These are phyloP conservation scores for Backusella westeae DNA, from an alignment of 192 early-diverging fungal genomes.

Conservation along the genomic window DNA sequence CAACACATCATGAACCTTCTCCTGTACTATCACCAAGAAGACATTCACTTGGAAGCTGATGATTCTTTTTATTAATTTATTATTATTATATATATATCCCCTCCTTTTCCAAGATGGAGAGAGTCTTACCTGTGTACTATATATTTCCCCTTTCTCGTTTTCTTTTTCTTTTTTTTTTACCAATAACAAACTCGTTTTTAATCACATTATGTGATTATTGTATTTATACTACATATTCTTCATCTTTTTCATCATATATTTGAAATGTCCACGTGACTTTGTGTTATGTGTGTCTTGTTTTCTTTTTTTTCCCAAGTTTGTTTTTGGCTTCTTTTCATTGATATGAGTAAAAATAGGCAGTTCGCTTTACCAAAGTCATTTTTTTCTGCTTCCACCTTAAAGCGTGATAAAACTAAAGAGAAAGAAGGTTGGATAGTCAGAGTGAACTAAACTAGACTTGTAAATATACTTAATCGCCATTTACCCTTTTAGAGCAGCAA, in stretches of 20 bases:
- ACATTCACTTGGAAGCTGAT: neutral
- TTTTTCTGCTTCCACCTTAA: neutral
- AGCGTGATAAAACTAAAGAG: neutral
- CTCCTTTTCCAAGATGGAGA: neutral
- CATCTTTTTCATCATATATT: too few relatives aligned
- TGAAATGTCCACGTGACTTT: neutral
- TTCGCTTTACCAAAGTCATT: neutral
- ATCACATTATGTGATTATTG: neutral
- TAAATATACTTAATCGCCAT: neutral
- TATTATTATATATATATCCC: neutral
- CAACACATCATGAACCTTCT: neutral
- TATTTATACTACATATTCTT: neutral
- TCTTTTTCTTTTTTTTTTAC: neutral
- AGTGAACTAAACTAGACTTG: neutral
- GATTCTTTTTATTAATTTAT: neutral
- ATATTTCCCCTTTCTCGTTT: neutral
- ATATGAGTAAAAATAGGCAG: constrained; percentile 1
- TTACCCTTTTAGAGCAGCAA: too few relatives aligned
- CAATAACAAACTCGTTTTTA: neutral
- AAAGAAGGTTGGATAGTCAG: neutral
- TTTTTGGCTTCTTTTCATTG: neutral
- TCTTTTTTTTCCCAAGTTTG: neutral
- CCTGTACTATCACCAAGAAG: neutral
- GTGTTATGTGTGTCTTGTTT: neutral
- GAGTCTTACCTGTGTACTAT: neutral